Evolutionary conservation across 2,329 filamentous ascomycete species (phyloP).

Genomic region (Myotisia sp.): DNA sequence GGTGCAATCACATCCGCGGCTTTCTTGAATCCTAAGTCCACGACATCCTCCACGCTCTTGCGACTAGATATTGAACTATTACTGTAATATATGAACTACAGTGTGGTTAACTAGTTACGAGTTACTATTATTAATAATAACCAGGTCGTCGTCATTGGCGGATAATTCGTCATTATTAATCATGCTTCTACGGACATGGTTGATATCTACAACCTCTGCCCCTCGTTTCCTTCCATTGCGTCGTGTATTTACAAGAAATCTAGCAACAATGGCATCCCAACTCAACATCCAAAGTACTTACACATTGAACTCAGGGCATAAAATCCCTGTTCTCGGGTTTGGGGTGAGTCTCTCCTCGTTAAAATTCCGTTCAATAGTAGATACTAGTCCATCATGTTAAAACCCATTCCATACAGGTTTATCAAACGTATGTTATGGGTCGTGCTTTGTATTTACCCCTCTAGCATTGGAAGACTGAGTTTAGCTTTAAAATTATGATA

Average conservation of each 20-base stretch:
- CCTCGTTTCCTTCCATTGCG: neutral
- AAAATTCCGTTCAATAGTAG: neutral
- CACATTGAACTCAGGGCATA: constrained; percentile 44
- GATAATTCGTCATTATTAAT: no score
- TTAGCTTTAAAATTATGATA: neutral
- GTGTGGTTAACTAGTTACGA: no score
- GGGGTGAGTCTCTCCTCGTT: constrained; percentile 23
- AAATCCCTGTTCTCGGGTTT: constrained; percentile 44
- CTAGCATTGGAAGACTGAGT: neutral
- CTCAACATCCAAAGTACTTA: constrained; percentile 23
- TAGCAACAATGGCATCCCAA: constrained; percentile 10
- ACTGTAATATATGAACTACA: no score
- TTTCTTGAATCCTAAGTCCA: no score
- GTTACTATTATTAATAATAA: no score
- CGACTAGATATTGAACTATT: no score
- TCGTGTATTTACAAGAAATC: neutral
- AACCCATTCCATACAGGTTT: constrained; percentile 19
- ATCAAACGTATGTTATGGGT: constrained; percentile 27
- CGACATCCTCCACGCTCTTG: no score
- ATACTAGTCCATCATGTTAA: neutral
- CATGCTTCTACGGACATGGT: no score
- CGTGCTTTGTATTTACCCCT: neutral
- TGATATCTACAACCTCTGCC: no score
- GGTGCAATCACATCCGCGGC: no score
- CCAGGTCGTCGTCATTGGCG: no score